A percentile compares a stretch with the other conserved stretches of the same genome.
Conservation (phyloP, 345 rosid genomes). For the Trapa bicornis region DNA sequence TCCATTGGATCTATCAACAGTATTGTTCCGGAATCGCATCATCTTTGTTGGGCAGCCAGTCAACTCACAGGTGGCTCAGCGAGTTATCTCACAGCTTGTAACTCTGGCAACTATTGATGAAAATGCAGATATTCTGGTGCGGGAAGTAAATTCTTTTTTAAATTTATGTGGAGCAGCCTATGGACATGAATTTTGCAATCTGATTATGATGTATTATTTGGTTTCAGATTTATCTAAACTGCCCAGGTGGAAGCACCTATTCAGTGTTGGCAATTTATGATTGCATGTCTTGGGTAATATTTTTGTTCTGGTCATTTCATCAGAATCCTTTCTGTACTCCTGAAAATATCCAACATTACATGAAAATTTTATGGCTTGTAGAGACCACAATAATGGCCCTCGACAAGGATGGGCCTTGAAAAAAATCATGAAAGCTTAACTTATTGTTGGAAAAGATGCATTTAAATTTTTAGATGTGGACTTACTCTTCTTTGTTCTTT, state of each 20-base stretch:
- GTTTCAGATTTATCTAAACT: conserved; percentile 66
- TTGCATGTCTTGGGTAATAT: conserved; percentile 81
- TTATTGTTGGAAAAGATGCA: background rate
- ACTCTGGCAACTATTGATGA: conserved; percentile 80
- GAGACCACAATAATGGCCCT: background rate
- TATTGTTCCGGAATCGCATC: conserved; percentile 69
- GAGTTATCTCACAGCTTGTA: conserved; percentile 84
- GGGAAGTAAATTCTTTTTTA: conserved; percentile 6
- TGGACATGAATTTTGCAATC: background rate
- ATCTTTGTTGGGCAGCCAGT: conserved; percentile 82
- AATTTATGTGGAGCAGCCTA: background rate
- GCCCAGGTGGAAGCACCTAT: conserved; percentile 91
- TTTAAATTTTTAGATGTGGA: background rate
- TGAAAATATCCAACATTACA: background rate
- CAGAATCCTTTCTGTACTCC: background rate
- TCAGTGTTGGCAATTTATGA: conserved; percentile 86
- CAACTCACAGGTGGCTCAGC: conserved; percentile 78
- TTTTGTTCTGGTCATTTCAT: background rate
- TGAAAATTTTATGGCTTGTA: background rate
- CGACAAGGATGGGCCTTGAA: background rate
- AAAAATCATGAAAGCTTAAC: background rate
- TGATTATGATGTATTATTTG: conserved; percentile 8
- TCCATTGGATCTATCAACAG: conserved; percentile 74
- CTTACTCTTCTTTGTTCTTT: background rate
- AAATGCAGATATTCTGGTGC: conserved; percentile 75